Evolutionary conservation across 768 basidiomycete genomes (phyloP), one percentile per base, ranked within the genome.

Genomic region (Tylopilus plumbeoviolaceoides): DNA sequence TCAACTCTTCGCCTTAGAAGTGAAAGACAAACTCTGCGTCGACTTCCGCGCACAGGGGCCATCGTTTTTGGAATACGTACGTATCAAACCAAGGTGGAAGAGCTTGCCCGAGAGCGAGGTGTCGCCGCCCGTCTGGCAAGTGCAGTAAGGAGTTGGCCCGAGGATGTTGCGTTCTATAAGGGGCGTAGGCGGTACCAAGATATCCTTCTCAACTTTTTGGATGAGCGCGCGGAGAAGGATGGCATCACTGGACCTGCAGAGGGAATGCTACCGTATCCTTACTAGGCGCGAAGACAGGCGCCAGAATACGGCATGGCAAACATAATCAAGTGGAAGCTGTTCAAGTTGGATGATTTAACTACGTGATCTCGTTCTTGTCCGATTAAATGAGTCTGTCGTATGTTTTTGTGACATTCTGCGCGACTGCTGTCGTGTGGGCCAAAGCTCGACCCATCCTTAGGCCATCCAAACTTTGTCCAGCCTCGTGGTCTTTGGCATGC

Each of bases 41-140:
- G 89, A 18, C 75, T 91, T 40, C 78, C 82, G 1, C 70, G 73
- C 7, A 82, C 80, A 23, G 86, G 88, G 4, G 84, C 80, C 7
- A 73, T 90, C 31, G 71, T 84, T 25, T 91, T 91, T 65, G 85
- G 83, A 36, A 85, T 89, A 60, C 76, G 87, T 18, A 84, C 83
- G 35, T 88, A 89, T 66, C 57, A 83, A 50, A 78, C 77, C 15
- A 78, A 79, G 4, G 66, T 87, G 20, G 75, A 72, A 31, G 76
- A 78, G 35, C 64, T 90, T 2, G 73, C 62, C 14, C 61, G 70
- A 49, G 89, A 89, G 63, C 72, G 67, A 12, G 85, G 83, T 2
- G 78, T 86, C 4, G 77, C 85, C 0, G 82, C 77, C 47, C 72
- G 87, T 43, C 68, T 89, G 61, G 85, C 82, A 27, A 80, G 79